phyloP scores from a whole-genome alignment of 257 asterid species.

The Agastache rugosa region DNA sequence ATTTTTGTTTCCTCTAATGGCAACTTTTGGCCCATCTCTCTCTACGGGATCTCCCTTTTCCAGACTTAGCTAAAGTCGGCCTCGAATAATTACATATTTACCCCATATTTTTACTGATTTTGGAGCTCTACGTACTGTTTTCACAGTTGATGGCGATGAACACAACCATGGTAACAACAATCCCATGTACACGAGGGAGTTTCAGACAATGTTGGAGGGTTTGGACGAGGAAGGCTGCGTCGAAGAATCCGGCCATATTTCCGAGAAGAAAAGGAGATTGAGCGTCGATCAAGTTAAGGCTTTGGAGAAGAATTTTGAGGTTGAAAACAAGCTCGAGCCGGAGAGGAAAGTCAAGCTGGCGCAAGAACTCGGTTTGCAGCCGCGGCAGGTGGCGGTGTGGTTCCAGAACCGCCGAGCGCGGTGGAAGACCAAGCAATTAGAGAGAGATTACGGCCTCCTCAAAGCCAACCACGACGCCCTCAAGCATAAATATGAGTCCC shows the following conservation, averaged over 20 bases:
- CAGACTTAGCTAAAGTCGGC: constrained; percentile 21
- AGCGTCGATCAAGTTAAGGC: constrained; percentile 85
- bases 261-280: constrained; percentile 77
- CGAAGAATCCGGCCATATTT: constrained; percentile 65
- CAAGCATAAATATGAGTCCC: constrained; percentile 54
- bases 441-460: constrained; percentile 76
- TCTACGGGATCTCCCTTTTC: constrained; percentile 27
- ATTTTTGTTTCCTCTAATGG: constrained; percentile 42
- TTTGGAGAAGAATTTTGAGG: constrained; percentile 86
- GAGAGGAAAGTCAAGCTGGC: constrained; percentile 88
- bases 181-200: constrained; percentile 64
- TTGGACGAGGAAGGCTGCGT: constrained; percentile 78
- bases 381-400: constrained; percentile 97
- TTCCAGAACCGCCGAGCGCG: constrained; percentile 94
- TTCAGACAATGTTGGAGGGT: constrained; percentile 74
- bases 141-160: constrained; percentile 50
- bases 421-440: constrained; percentile 89
- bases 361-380: constrained; percentile 85
- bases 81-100: background rate
- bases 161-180: constrained; percentile 47
- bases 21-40: constrained; percentile 29
- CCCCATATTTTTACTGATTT: too few species aligned
- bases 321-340: constrained; percentile 89
- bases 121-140: background rate
- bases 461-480: constrained; percentile 75